phyloP scores from a whole-genome alignment of 257 asterid genomes.

The Salvia splendens region DNA sequence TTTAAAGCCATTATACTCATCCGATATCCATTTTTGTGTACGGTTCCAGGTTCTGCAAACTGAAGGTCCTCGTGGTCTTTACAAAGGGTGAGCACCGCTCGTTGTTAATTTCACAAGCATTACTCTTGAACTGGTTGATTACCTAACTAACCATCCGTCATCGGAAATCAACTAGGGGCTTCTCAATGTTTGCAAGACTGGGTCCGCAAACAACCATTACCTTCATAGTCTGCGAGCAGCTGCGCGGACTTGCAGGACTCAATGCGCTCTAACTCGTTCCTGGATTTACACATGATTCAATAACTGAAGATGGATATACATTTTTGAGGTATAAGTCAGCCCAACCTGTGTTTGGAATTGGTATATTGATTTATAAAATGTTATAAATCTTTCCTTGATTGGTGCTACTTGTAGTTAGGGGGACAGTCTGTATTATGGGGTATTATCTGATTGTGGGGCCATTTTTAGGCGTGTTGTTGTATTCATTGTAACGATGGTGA shows the following conservation, averaged over 20 bases:
- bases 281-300: background rate
- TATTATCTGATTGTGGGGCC: conserved; percentile 30
- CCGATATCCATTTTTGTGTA: conserved; percentile 19
- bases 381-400: conserved; percentile 36
- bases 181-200: conserved; percentile 85
- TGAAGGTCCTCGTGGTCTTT: conserved; percentile 93
- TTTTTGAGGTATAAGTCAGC: conserved; percentile 6
- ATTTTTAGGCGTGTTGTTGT: conserved; percentile 23
- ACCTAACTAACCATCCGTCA: background rate
- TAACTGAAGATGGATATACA: conserved; percentile 2
- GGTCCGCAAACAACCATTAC: conserved; percentile 93
- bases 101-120: conserved; percentile 10
- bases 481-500: conserved; percentile 23
- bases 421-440: conserved; percentile 25
- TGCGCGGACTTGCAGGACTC: conserved; percentile 74
- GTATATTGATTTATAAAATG: conserved; percentile 12
- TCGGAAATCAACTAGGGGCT: conserved; percentile 54
- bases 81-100: conserved; percentile 72
- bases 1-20: conserved; percentile 2
- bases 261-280: conserved; percentile 57
- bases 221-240: conserved; percentile 84
- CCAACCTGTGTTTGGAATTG: conserved; percentile 18
- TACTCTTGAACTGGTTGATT: conserved; percentile 9
- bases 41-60: conserved; percentile 72
- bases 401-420: conserved; percentile 25